phyloP scores from a whole-genome alignment of 2,329 filamentous ascomycete genomes.

The Chaetoscypha palmicola region DNA sequence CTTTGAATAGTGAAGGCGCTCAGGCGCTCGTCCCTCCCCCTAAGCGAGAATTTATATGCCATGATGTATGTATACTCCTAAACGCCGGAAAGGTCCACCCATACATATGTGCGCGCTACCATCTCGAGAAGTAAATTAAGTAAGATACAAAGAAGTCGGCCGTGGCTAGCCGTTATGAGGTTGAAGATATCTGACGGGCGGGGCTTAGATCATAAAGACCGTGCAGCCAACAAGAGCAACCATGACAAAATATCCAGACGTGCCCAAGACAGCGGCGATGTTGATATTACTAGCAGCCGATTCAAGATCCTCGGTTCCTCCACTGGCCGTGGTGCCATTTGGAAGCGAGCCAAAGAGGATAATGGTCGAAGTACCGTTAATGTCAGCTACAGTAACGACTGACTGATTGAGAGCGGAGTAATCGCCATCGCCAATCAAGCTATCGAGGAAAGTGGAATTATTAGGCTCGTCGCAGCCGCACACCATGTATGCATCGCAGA shows the following conservation, averaged over 20 bases:
- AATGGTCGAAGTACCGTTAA: conserved; percentile 58
- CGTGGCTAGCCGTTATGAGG: too few species aligned
- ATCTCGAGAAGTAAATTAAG: too few species aligned
- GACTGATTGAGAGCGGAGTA: conserved; percentile 53
- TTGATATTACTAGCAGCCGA: background rate
- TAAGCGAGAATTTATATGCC: too few species aligned
- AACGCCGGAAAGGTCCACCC: too few species aligned
- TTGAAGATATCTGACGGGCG: too few species aligned
- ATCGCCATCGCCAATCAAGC: conserved; percentile 59
- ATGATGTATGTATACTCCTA: too few species aligned
- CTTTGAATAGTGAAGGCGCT: too few species aligned
- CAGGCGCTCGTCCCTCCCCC: too few species aligned
- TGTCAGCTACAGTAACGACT: conserved; percentile 52
- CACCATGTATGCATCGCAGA: conserved; percentile 47
- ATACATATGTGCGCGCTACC: too few species aligned
- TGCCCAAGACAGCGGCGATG: conserved; percentile 3
- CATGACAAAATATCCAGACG: conserved; percentile 26
- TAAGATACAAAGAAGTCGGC: too few species aligned
- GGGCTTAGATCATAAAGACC: conserved; percentile 17
- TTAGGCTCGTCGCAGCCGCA: conserved; percentile 67
- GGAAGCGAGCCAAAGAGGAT: conserved; percentile 70
- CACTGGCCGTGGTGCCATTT: conserved; percentile 53
- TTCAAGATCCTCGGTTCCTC: conserved; percentile 36
- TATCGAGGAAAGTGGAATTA: conserved; percentile 50
- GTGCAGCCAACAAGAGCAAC: conserved; percentile 23